Base-by-base conservation (phyloP, 164 flowering plant species). In the Brasenia schreberi region DNA sequence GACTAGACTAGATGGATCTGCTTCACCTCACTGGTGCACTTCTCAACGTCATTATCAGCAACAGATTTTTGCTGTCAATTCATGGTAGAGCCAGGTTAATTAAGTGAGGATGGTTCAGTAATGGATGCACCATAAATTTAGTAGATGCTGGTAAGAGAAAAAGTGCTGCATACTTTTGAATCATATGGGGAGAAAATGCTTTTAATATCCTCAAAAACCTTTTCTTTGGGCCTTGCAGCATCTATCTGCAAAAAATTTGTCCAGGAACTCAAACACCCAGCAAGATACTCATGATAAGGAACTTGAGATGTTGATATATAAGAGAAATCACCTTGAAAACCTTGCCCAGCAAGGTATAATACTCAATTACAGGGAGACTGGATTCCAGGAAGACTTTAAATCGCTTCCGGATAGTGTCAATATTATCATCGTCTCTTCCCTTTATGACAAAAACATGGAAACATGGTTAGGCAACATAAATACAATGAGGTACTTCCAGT, bases 381-480 rank as follows among this genome's bases (percentile, higher is more conserved):
- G 95, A 87, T 65, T 90, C 97, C 43, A 82, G 39, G 64, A 84
- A 90, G 66, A 88, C 92, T 75, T 83, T 88, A 56, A 90, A 84
- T 60, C 95, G 78, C 81, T 90, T 90, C 80, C 84, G 72, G 69
- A 88, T 84, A n/a, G 97, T 90, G 62, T 85, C 92, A 65, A 85
- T 80, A 79, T 90, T 90, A 69, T 94, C 97, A 83, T 94, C 97
- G 65, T 76, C 96, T 76, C 97, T 80, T 74, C 96, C 96, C 96
- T 91, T 71, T 43, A 76, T 64, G 39, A 9, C 59, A 45, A 72
- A 68, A 4, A 67, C 27, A 63, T 16, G 19, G 6, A 49, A 53
- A 10, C 27, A 23, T 23, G 27, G 27, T 23, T 23, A 23, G 27
- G 27, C 27, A 23, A 17, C 6, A 19, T 10, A 7, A 19, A 19